These are phyloP conservation scores for Phytopythium boreale DNA, from an alignment of 352 stramenopile genomes.

Conservation along the genomic window DNA sequence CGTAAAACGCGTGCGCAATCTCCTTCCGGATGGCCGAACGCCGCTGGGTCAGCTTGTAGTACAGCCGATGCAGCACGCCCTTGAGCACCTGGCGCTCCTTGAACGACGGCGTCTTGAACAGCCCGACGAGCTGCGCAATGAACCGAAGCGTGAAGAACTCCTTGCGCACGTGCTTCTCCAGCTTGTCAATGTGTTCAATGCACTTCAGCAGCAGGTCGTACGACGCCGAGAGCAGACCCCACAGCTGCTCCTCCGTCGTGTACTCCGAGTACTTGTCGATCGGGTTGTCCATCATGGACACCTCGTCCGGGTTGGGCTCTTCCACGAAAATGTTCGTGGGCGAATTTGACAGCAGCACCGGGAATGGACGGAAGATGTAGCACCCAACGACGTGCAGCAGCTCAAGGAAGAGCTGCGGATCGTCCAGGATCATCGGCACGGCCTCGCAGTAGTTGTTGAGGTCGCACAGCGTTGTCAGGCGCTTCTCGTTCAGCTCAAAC, in stretches of 20 bases:
- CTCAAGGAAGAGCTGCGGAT: slow-evolving; percentile 80
- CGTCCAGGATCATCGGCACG: slow-evolving; percentile 76
- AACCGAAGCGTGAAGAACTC: slow-evolving; percentile 84
- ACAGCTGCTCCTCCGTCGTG: slow-evolving; percentile 78
- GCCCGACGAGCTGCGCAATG: slow-evolving; percentile 72
- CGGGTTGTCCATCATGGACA: slow-evolving; percentile 52
- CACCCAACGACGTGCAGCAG: slow-evolving; percentile 73
- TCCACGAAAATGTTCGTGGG: slow-evolving; percentile 84
- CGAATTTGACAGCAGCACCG: slow-evolving; percentile 38
- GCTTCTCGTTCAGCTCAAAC: slow-evolving; percentile 85
- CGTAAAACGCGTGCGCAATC: slow-evolving; percentile 87
- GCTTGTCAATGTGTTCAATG: slow-evolving; percentile 88
- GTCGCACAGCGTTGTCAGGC: slow-evolving; percentile 78
- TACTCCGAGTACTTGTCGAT: slow-evolving; percentile 87
- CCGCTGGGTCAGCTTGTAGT: slow-evolving; percentile 90
- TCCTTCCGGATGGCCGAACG: slow-evolving; percentile 85
- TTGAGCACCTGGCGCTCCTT: slow-evolving; percentile 86
- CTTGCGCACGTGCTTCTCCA: slow-evolving; percentile 85
- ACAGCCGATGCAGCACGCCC: slow-evolving; percentile 82
- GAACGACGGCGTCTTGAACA: slow-evolving; percentile 88
- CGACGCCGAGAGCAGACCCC: slow-evolving; percentile 73
- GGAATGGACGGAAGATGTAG: slow-evolving; percentile 84
- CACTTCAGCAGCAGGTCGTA: slow-evolving; percentile 83
- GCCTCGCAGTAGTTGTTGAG: slow-evolving; percentile 86
- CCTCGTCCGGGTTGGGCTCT: slow-evolving; percentile 65